These are phyloP conservation scores for Tilletia setariae DNA, from an alignment of 1,284 basidiomycete genomes.

Conservation along the genomic window DNA sequence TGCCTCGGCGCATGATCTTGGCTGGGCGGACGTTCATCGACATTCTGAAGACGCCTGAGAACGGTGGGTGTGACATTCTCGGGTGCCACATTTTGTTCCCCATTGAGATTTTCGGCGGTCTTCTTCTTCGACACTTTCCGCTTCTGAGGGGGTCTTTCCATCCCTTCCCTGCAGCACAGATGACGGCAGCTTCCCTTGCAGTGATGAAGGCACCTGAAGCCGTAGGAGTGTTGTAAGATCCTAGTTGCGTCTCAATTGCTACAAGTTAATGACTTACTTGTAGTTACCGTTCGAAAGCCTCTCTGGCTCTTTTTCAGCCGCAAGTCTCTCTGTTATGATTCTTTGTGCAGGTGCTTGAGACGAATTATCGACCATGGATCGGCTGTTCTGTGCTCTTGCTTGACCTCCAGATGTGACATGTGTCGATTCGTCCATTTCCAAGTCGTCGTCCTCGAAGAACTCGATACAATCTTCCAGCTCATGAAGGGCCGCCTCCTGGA, in stretches of 20 bases:
- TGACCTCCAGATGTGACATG: no score
- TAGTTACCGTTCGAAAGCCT: constrained; percentile 34
- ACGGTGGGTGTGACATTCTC: background rate
- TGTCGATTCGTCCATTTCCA: background rate
- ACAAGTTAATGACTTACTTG: constrained; percentile 19
- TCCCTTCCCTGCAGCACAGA: constrained; percentile 37
- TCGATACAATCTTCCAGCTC: constrained; percentile 17
- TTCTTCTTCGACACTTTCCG: background rate
- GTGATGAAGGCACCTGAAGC: constrained; percentile 31
- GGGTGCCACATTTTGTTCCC: background rate
- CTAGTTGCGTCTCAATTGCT: background rate
- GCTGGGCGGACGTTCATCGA: background rate
- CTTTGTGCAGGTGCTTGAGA: no score
- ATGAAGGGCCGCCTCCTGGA: constrained; percentile 6
- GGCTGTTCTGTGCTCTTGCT: no score
- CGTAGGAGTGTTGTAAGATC: background rate
- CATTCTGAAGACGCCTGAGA: background rate
- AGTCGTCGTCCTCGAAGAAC: constrained; percentile 13
- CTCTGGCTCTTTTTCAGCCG: constrained; percentile 17
- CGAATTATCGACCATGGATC: no score
- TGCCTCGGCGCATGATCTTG: no score
- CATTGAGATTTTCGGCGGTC: background rate
- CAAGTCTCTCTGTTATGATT: no score
- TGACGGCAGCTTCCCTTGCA: constrained; percentile 49
- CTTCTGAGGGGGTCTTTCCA: constrained; percentile 17